Evolutionary conservation across 805 yeast species (phyloP), one percentile per base, ranked within the genome.

Genomic region (Candida hungchunana): DNA sequence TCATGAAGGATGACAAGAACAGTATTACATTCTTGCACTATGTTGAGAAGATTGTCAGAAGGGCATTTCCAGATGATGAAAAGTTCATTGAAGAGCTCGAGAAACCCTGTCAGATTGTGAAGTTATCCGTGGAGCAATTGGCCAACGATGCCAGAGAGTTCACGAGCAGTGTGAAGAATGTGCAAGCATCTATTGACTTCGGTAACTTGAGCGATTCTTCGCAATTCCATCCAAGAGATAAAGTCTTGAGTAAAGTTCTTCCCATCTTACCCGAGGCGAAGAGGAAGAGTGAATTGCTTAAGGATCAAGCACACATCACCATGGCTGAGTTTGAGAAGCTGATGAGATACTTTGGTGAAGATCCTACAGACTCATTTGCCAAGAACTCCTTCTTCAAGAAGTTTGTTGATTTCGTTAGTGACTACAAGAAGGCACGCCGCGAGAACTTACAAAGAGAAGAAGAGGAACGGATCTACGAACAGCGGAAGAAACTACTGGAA

Each of bases 281-380:
- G 45, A 63, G 69, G 28, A 71, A 72, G 52, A 67, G 73, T 26
- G 73, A 70, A 12, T 46, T 72, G 19, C 59, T 83, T 36, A 51
- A 62, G 20, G 73, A 64, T 33, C 83, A 77, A 45, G 64, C 76
- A 7, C 62, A 60, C 17, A 60, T 63, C 32, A 75, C 84, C 0
- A 59, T 72, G 40, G 62, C 63, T 18, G 76, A 70, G 31, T 71
- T 80, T 42, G 75, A 75, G 19, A 69, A 72, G 36, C 53, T 79
- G 39, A 77, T 83, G 85, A 63, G 64, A 36, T 79, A 75, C 55
- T 83, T 77, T 53, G 94, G 90, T 7, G 94, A 83, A 55, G 78
- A 77, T 48, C 72, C 75, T 2, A 42, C 53, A 4, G 74, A 71
- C 36, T 71, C 69, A 24, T 64, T 73, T 16, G 69, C 75, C 7